Conservation (phyloP, 768 basidiomycete genomes). For the Xerocomus spinulosus region DNA sequence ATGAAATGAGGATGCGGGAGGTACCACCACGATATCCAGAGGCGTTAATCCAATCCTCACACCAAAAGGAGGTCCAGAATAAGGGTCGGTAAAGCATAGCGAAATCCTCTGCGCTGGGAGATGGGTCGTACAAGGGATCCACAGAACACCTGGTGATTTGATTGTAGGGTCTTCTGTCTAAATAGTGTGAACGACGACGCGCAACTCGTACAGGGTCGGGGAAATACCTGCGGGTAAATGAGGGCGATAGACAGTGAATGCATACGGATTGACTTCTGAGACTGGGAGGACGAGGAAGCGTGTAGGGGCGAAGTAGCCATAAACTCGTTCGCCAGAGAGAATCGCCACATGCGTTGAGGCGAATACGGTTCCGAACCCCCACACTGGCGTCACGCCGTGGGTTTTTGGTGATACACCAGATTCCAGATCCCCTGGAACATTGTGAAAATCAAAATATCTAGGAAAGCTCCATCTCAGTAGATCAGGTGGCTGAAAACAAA, state of each 20-base stretch:
- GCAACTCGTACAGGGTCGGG: neutral
- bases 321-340: constrained; percentile 52
- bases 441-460: constrained; percentile 69
- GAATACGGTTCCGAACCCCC: constrained; percentile 63
- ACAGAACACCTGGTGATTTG: constrained; percentile 55
- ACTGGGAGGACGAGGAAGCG: constrained; percentile 54
- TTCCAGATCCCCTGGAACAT: constrained; percentile 36
- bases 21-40: constrained; percentile 47
- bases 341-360: constrained; percentile 48
- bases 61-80: constrained; percentile 77
- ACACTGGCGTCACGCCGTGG: constrained; percentile 65
- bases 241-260: constrained; percentile 56
- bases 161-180: constrained; percentile 66
- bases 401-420: constrained; percentile 39
- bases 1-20: constrained; percentile 52
- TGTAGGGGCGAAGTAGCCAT: constrained; percentile 56
- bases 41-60: constrained; percentile 61
- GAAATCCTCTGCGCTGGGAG: constrained; percentile 49
- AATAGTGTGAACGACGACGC: neutral
- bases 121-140: constrained; percentile 52
- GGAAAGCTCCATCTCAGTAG: constrained; percentile 18
- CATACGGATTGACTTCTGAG: constrained; percentile 48
- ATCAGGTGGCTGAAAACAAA: neutral
- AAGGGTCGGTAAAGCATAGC: constrained; percentile 69
- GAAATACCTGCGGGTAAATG: constrained; percentile 54